Evolutionary conservation across 352 stramenopile genomes (phyloP).

Genomic region (Phytophthora nicotianae): DNA sequence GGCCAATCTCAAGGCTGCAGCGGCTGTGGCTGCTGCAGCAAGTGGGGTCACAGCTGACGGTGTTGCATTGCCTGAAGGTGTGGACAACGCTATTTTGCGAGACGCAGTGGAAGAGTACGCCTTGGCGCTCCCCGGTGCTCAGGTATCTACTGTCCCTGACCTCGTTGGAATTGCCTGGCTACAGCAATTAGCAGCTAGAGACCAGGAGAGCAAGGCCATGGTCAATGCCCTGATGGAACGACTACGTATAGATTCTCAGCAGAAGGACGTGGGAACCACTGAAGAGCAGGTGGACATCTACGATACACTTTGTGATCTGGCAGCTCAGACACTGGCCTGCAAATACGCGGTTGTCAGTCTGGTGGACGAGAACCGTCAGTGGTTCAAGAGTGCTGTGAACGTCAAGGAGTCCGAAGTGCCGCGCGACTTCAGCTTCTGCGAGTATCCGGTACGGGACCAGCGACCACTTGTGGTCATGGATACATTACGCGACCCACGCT

Average conservation of each 20-base stretch:
- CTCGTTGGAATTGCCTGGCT: slow-evolving; percentile 82
- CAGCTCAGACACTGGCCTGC: slow-evolving; percentile 73
- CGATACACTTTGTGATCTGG: slow-evolving; percentile 81
- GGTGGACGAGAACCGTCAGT: slow-evolving; percentile 94
- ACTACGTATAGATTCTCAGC: slow-evolving; percentile 51
- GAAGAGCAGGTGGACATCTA: slow-evolving; percentile 83
- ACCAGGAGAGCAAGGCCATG: slow-evolving; percentile 76
- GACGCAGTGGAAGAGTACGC: slow-evolving; percentile 78
- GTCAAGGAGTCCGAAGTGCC: slow-evolving; percentile 79
- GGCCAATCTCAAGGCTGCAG: slow-evolving; percentile 24
- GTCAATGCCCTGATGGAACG: slow-evolving; percentile 74
- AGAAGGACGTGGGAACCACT: slow-evolving; percentile 22
- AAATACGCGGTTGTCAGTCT: slow-evolving; percentile 88
- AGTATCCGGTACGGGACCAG: slow-evolving; percentile 78
- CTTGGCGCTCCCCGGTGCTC: slow-evolving; percentile 61
- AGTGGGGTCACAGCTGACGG: slow-evolving; percentile 21
- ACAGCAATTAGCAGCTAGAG: slow-evolving; percentile 65
- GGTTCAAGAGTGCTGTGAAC: slow-evolving; percentile 92
- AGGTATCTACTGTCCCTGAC: slow-evolving; percentile 66
- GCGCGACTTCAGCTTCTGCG: slow-evolving; percentile 87
- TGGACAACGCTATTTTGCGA: slow-evolving; percentile 50
- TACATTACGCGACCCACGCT: slow-evolving; percentile 85
- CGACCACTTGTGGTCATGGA: slow-evolving; percentile 90
- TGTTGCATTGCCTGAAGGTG: slow-evolving; percentile 42
- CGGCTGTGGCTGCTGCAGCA: slow-evolving; percentile 17